Base-by-base conservation (phyloP, 345 rosid species). In the Anastatica hierochuntica region DNA sequence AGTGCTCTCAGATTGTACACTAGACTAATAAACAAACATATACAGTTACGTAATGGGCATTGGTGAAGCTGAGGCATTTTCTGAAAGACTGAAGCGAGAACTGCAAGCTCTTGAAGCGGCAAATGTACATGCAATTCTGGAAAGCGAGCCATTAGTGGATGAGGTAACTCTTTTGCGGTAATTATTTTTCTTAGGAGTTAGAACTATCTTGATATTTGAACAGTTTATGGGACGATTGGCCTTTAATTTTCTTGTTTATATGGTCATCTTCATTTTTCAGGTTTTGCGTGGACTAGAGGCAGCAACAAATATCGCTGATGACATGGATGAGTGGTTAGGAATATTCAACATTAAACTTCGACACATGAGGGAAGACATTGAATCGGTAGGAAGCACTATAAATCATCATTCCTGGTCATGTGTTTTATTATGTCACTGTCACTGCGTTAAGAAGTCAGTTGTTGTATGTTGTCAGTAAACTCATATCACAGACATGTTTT, bases 331-430 rank as follows among this genome's bases (percentile, higher is more conserved):
- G 65, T 92, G 99, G 97, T 64, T 92, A 64, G 83, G 99, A 63
- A 85, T 88, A 71, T 92, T 92, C 75, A 92, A 92, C 67, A 64
- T 92, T 34, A 92, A 92, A 76, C 90, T 92, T 54, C 84, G 99
- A 75, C 99, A 92, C 64, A 92, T 92, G 99, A 79, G 99, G 74
- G 97, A 92, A 73, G 99, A 88, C 54, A 88, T 92, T 68, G 94
- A 82, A 51, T 92, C 99, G 72, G 99, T 92, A 75, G 58, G 77
- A 38, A 26, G 13, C 60, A n/a, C 16, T 53, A 12, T 33, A 44
- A 7, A 45, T 29, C 38, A 39, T 53, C 6, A 23, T 37, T 51
- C 43, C 11, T 38, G 16, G 13, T 38, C 26, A 56, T 56, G 40
- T 56, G 5, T 47, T 43, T 26, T 34, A 35, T 18, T 49, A 39